Evolutionary conservation across 495 filamentous ascomycete species (phyloP).

Genomic region (Sphaerosporella brunnea): DNA sequence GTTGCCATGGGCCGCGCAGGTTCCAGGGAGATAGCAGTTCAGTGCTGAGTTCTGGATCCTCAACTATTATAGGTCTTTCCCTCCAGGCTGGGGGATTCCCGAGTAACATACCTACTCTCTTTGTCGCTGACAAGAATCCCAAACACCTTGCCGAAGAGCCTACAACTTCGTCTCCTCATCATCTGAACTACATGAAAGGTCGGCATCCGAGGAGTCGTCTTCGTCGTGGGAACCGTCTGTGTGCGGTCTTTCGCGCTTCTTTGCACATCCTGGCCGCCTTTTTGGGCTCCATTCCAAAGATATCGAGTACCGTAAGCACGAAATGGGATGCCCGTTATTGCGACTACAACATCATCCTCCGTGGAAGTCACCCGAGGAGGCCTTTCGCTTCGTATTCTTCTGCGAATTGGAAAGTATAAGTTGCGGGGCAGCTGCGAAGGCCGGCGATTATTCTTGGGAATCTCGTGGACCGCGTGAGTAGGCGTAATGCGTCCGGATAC

Average conservation of each 20-base stretch:
- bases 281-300: neutral
- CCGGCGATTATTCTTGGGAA: constrained; percentile 31
- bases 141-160: no score
- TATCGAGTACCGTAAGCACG: neutral
- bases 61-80: no score
- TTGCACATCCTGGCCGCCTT: neutral
- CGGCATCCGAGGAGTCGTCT: neutral
- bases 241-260: neutral
- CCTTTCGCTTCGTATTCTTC: constrained; percentile 3
- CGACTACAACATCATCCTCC: neutral
- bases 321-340: neutral
- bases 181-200: neutral
- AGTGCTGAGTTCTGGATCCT: no score
- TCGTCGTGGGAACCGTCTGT: neutral
- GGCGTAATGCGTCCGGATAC: constrained; percentile 46
- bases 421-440: constrained; percentile 20
- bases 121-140: no score
- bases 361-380: neutral
- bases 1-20: no score
- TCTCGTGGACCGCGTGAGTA: constrained; percentile 47
- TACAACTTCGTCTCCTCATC: neutral
- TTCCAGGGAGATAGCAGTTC: no score
- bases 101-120: no score
- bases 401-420: neutral
- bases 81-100: no score